Percentiles rank a stretch among this genome's conserved stretches.
These are phyloP conservation scores for Mycena capillaripes DNA, from an alignment of 768 basidiomycete species.

Conservation along the genomic window DNA sequence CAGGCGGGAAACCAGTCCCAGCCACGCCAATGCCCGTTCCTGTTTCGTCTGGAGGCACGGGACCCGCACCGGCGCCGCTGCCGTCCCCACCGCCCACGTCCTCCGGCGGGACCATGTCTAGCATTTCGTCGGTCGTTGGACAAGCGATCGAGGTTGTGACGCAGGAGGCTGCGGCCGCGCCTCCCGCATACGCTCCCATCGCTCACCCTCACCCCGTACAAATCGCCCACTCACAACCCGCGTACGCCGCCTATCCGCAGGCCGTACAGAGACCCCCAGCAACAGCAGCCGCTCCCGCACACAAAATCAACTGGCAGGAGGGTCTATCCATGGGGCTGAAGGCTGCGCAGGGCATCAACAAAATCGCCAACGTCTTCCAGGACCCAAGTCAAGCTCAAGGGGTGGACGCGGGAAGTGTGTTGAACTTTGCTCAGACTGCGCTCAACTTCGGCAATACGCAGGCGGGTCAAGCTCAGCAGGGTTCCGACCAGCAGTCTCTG, in stretches of 20 bases:
- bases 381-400: neutral
- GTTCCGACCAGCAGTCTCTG: neutral
- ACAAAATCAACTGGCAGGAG: slow-evolving; percentile 15
- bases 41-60: neutral
- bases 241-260: neutral
- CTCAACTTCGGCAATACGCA: no score
- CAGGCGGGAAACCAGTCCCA: neutral
- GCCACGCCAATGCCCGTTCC: neutral
- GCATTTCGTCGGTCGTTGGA: neutral
- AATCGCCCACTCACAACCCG: neutral
- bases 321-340: slow-evolving; percentile 12
- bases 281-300: neutral
- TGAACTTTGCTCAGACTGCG: no score
- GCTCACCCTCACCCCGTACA: neutral
- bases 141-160: no score
- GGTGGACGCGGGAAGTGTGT: neutral
- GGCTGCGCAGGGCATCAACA: slow-evolving; percentile 10
- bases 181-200: neutral
- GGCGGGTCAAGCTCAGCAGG: neutral
- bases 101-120: neutral
- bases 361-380: neutral
- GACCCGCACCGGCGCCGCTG: neutral
- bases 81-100: neutral
- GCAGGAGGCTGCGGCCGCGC: neutral
- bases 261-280: neutral